Evolutionary conservation across 805 yeast genomes (phyloP), one percentile per base, ranked within the genome.

Genomic region (Zygosaccharomyces pseudorouxii): DNA sequence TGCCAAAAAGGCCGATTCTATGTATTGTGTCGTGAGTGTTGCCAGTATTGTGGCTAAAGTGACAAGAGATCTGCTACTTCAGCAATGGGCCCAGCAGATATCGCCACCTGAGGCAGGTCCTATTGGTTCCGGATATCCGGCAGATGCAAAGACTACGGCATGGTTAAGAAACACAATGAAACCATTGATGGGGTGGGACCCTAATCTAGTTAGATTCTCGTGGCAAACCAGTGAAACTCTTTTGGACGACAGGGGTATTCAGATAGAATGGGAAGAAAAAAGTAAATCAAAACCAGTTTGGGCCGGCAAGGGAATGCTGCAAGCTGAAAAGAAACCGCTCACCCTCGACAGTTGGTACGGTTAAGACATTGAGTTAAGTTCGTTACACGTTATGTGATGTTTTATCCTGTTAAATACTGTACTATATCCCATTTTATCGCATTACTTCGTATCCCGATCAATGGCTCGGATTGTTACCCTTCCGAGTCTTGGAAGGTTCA

Each of bases 21-120:
- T 89, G 16, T 93, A 76, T 63, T 97, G 98, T 1, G 82, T 89
- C 47, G 99, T 93, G 6, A 85, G 95, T 63, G 86, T 95, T 1
- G 99, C 99, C 0, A 85, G 95, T 18, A 87, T 93, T 42, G 90
- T 90, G 40, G 99, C 99, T 8, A 93, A 93, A 63, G 99, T 93
- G 5, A 89, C 98, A 0, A 77, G 99, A 61, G 99, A 93, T 64
- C 67, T 78, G 40, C 75, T 46, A 53, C 64, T 49, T 36, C 73
- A 47, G 49, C 59, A 50, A 22, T 54, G 51, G 16, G 53, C 53
- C 51, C 56, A 40, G 48, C 46, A 5, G 30, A 37, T 29, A 6
- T 11, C 44, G 4, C 36, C 35, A 29, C 48, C 35, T 14, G 52
- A 47, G 14, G 51, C 62, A 56, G 45, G 71, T 67, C 27, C 80